A percentile compares a stretch with the other conserved stretches of the same genome.
Conservation (phyloP, 305 asterid genomes). For the Fraxinus dipetala region DNA sequence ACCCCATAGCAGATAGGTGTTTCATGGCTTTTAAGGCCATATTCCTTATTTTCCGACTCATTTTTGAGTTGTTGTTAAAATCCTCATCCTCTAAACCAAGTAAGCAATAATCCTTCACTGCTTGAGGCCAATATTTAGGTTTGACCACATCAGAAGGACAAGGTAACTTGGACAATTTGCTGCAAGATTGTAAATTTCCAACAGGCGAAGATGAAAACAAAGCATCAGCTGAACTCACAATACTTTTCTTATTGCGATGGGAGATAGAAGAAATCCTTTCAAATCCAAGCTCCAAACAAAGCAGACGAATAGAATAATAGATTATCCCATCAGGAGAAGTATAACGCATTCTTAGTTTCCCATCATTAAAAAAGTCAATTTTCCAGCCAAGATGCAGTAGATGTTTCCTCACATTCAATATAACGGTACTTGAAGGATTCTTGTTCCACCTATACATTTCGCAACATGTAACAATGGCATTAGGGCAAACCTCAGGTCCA, state of each 20-base stretch:
- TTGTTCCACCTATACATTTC: constrained; percentile 7
- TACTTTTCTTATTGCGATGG: constrained; percentile 10
- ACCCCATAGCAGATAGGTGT: constrained; percentile 60
- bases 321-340: constrained; percentile 43
- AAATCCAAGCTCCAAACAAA: constrained; percentile 26
- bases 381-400: constrained; percentile 64
- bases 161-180: constrained; percentile 23
- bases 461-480: constrained; percentile 37
- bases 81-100: background rate
- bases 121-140: constrained; percentile 55
- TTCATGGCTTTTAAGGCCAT: constrained; percentile 45
- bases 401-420: constrained; percentile 43
- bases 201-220: constrained; percentile 23
- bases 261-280: constrained; percentile 13
- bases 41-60: background rate
- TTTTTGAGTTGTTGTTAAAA: background rate
- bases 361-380: constrained; percentile 29
- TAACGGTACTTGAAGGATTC: background rate
- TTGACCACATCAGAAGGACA: constrained; percentile 22
- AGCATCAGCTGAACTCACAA: constrained; percentile 24
- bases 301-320: constrained; percentile 37
- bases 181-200: constrained; percentile 29
- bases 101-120: constrained; percentile 45
- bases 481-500: constrained; percentile 46
- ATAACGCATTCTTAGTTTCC: constrained; percentile 32